Evolutionary conservation across 2,329 filamentous ascomycete species (phyloP).

Genomic region (Colletotrichum cordylinicola): DNA sequence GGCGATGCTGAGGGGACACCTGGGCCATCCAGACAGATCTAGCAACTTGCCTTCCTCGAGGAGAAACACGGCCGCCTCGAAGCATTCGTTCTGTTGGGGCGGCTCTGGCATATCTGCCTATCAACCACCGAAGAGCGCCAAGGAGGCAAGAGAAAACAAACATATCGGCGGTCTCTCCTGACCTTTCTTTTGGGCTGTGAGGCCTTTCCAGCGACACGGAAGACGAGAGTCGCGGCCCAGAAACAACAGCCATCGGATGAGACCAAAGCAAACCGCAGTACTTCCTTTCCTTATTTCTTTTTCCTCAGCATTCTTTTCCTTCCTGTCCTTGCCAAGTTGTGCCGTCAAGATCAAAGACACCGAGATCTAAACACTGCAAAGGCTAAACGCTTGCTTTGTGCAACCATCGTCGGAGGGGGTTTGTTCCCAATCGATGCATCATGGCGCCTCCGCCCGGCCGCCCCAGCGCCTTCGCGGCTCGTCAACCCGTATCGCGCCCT

Average conservation of each 20-base stretch:
- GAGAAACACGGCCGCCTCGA: not conserved
- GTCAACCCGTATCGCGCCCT: not conserved
- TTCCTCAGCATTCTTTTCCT: not conserved
- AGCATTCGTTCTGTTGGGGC: not conserved
- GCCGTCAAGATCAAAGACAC: constrained; percentile 4
- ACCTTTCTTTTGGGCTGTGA: not conserved
- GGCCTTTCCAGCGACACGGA: not conserved
- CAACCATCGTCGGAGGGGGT: not conserved
- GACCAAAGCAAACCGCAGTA: not conserved
- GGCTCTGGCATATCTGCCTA: not conserved
- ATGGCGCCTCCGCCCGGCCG: not conserved
- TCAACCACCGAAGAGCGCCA: not conserved
- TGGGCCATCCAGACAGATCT: not conserved
- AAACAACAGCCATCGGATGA: not conserved
- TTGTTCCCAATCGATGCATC: not conserved
- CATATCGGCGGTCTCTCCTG: not conserved
- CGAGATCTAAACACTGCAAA: not conserved
- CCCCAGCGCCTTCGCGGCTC: not conserved
- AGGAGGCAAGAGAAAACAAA: constrained; percentile 13
- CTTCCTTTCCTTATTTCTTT: not conserved
- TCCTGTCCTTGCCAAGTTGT: not conserved
- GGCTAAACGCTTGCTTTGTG: constrained; percentile 5
- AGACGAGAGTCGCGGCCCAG: not conserved
- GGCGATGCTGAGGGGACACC: not conserved
- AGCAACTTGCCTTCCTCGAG: not conserved